A percentile compares a stretch with the other conserved stretches of the same genome.
Conservation (phyloP, 1,284 basidiomycete species). For the Pholiota adiposa region DNA sequence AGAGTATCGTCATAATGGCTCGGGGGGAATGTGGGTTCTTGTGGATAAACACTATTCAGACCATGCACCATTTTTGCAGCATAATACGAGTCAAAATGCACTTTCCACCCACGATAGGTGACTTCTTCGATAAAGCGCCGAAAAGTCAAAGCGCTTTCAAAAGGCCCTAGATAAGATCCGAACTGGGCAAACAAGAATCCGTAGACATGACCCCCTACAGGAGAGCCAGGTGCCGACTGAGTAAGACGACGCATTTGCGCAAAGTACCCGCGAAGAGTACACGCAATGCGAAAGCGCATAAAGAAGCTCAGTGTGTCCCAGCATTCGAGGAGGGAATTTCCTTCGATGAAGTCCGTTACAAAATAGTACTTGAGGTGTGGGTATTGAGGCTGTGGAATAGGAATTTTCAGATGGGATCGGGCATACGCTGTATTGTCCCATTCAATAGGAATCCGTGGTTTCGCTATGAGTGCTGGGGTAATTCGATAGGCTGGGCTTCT, state of each 20-base stretch:
- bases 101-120: not conserved
- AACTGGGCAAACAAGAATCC: not conserved
- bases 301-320: constrained; percentile 28
- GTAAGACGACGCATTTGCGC: constrained; percentile 31
- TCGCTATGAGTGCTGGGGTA: constrained; percentile 9
- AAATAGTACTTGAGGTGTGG: constrained; percentile 7
- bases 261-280: constrained; percentile 32
- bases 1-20: constrained; percentile 17
- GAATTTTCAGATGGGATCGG: constrained; percentile 11
- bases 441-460: constrained; percentile 1
- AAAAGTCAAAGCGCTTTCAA: not conserved
- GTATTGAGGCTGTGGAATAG: constrained; percentile 14
- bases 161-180: not conserved
- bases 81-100: not conserved
- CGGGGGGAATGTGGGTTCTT: not conserved
- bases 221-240: not conserved
- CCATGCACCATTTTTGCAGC: not conserved
- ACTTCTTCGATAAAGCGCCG: not conserved
- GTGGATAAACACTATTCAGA: too few relatives aligned
- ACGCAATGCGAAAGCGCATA: constrained; percentile 28
- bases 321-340: constrained; percentile 21
- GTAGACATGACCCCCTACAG: not conserved
- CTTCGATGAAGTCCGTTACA: constrained; percentile 11
- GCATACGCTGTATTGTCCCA: constrained; percentile 1
- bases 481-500: not conserved